Evolutionary conservation across 2,329 filamentous ascomycete species (phyloP).

Genomic region (Verticillium klebahnii): DNA sequence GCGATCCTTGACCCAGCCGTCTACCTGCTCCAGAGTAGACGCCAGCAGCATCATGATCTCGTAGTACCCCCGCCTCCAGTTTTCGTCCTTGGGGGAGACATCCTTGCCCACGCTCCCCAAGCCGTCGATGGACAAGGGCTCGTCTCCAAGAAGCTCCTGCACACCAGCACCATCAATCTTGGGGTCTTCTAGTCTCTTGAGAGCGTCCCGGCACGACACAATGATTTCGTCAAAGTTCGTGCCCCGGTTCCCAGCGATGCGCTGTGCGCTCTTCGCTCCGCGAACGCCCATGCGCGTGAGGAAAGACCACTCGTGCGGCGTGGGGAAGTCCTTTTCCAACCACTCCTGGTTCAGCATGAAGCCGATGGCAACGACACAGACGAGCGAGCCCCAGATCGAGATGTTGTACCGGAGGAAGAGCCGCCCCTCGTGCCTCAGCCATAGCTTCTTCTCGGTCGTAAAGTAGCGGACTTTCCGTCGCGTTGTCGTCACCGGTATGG

Average conservation of each 20-base stretch:
- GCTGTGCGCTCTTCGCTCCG: slow-evolving; percentile 55
- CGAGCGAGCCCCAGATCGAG: slow-evolving; percentile 60
- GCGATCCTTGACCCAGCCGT: slow-evolving; percentile 71
- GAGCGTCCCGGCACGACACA: slow-evolving; percentile 51
- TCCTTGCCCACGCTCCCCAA: slow-evolving; percentile 56
- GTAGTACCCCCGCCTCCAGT: slow-evolving; percentile 84
- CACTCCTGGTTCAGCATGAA: slow-evolving; percentile 68
- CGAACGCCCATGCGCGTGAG: slow-evolving; percentile 65
- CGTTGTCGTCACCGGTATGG: slow-evolving; percentile 34
- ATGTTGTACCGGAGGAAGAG: slow-evolving; percentile 63
- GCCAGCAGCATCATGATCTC: slow-evolving; percentile 75
- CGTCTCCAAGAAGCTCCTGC: slow-evolving; percentile 46
- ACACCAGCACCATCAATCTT: slow-evolving; percentile 64
- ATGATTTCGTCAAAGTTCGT: slow-evolving; percentile 67
- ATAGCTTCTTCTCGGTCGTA: slow-evolving; percentile 71
- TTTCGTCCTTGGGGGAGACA: slow-evolving; percentile 69
- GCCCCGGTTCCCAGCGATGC: slow-evolving; percentile 45
- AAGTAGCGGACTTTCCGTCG: slow-evolving; percentile 64
- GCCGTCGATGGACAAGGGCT: slow-evolving; percentile 48
- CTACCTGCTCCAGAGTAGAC: slow-evolving; percentile 72
- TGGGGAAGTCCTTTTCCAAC: slow-evolving; percentile 71
- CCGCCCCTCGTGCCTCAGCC: slow-evolving; percentile 66
- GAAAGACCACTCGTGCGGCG: slow-evolving; percentile 77
- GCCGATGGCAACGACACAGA: slow-evolving; percentile 55
- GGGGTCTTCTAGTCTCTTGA: slow-evolving; percentile 66